Base-by-base conservation (phyloP, 2,329 filamentous ascomycete species). In the Neopestalotiopsis rosae region DNA sequence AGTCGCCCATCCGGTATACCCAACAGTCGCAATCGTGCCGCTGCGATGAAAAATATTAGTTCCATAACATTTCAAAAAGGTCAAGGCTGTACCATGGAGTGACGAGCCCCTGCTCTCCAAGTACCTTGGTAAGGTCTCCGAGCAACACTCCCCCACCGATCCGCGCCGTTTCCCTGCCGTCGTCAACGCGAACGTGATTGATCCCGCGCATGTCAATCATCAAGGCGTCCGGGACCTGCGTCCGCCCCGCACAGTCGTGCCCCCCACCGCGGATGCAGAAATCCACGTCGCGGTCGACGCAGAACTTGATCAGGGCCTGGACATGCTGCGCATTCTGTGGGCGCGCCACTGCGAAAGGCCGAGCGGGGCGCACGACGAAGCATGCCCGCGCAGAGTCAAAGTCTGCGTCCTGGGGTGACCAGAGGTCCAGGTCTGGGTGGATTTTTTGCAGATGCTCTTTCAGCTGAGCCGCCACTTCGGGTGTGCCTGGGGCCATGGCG, bases 141-240 rank as follows among this genome's bases (percentile, higher is more conserved):
- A 74, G 67, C 4, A 82, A 69, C 5, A 80, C 74, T 1, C 81
- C 81, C 4, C 80, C 81, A 5, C 81, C 80, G 10, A 83, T 69
- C 2, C 68, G 70, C 1, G 78, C 81, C 5, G 78, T 78, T 58
- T 73, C 69, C 28, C 72, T 71, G 17, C 75, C 73, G 0, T 68
- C 66, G 42, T 73, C 73, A 12, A 82, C 70, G 0, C 72, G 34
- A 12, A 82, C 74, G 14, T 75, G 70, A 12, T 74, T 71, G 56
- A 83, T 76, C 56, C 78, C 79, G 20, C 81, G 78, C 74, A 83
- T 68, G 65, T 83, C 81, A 40, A 83, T 79, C 1, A 74, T 76
- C 14, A 83, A 58, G 4, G 76, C 76, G 38, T 71, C 76, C 4
- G 75, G 59, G 4, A 76, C 73, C n/a, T 76, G 74, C n/a, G 76